These are phyloP conservation scores for Scalesia atractyloides DNA, from an alignment of 129 eudicot species.

Conservation along the genomic window DNA sequence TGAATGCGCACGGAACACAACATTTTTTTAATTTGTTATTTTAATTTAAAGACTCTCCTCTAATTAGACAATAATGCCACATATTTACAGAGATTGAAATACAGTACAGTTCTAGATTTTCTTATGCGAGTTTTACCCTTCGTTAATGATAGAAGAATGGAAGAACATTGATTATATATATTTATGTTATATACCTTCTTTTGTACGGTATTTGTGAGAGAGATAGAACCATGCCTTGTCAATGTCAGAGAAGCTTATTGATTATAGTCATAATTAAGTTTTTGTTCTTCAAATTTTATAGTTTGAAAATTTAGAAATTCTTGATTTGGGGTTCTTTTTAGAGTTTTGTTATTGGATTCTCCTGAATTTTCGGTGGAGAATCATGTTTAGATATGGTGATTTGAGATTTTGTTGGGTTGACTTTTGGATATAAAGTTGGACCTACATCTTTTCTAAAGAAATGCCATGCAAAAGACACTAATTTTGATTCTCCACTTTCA, in stretches of 20 bases:
- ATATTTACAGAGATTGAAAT: neutral
- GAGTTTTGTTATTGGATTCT: neutral
- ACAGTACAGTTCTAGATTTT: conserved; percentile 2
- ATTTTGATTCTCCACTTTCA: conserved; percentile 29
- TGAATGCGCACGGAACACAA: conserved; percentile 22
- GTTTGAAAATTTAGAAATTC: neutral
- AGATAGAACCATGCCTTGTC: conserved; percentile 17
- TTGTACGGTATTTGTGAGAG: conserved; percentile 22
- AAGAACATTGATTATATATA: conserved; percentile 23
- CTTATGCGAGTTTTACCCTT: conserved; percentile 9
- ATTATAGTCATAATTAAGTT: neutral
- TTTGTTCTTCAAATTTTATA: neutral
- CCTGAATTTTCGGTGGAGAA: conserved; percentile 26
- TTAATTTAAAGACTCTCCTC: neutral
- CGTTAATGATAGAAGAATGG: conserved; percentile 7
- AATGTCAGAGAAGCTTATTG: conserved; percentile 16
- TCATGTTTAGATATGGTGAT: conserved; percentile 33
- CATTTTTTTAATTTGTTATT: neutral
- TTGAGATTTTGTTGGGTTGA: conserved; percentile 27
- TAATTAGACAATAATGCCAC: neutral
- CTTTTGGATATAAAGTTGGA: conserved; percentile 25
- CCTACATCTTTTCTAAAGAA: conserved; percentile 29
- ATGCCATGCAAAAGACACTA: conserved; percentile 26
- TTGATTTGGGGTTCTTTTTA: neutral
- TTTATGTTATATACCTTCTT: neutral